Evolutionary conservation across 352 stramenopile genomes (phyloP).

Genomic region (Phytophthora agathidicida): DNA sequence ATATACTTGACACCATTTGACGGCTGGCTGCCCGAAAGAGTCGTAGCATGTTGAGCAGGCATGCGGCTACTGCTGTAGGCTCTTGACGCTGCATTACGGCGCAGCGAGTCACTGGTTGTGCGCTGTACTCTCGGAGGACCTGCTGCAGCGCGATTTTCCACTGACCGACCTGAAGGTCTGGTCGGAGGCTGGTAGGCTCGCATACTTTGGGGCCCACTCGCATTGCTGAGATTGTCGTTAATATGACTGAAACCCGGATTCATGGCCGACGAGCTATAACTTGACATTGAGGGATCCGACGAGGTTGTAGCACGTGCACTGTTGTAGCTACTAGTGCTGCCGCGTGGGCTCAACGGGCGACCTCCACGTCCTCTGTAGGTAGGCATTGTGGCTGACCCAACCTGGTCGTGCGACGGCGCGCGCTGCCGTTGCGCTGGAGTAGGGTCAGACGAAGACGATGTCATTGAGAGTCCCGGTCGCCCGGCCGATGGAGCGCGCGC

Average conservation of each 20-base stretch:
- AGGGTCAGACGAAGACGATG: slow-evolving; percentile 31
- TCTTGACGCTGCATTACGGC: slow-evolving; percentile 12
- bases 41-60: not conserved
- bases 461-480: slow-evolving; percentile 26
- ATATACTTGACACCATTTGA: slow-evolving; percentile 9
- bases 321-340: slow-evolving; percentile 30
- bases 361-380: slow-evolving; percentile 5
- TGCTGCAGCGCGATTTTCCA: slow-evolving; percentile 17
- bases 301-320: slow-evolving; percentile 28
- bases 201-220: slow-evolving; percentile 2
- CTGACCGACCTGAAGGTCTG: slow-evolving; percentile 14
- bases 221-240: slow-evolving; percentile 16
- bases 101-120: slow-evolving; percentile 17
- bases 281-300: slow-evolving; percentile 24
- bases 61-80: slow-evolving; percentile 7
- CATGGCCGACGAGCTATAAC: slow-evolving; percentile 17
- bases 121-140: slow-evolving; percentile 6
- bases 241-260: slow-evolving; percentile 6
- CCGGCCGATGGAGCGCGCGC: slow-evolving; percentile 13
- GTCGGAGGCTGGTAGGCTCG: slow-evolving; percentile 15
- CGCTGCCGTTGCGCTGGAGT: slow-evolving; percentile 14
- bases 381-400: slow-evolving; percentile 16
- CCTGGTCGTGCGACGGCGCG: slow-evolving; percentile 18
- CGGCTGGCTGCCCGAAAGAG: slow-evolving; percentile 4
- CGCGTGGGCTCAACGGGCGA: slow-evolving; percentile 20